Percentiles rank a stretch among this genome's conserved stretches.
phyloP scores from a whole-genome alignment of 2,329 filamentous ascomycete species.

The Colletotrichum sp. region DNA sequence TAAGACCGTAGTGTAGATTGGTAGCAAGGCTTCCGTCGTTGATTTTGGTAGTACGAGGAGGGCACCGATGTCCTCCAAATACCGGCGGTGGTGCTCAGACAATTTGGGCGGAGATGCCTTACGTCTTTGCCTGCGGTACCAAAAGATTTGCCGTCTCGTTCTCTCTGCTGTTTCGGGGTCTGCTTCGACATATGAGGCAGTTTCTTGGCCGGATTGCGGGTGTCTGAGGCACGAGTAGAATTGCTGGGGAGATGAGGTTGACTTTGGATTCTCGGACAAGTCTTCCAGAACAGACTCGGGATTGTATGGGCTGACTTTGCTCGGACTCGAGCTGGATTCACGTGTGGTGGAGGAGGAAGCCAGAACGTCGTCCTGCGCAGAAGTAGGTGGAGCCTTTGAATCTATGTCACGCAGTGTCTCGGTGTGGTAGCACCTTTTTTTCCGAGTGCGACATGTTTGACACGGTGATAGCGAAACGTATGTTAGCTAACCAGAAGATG shows the following conservation, averaged over 20 bases:
- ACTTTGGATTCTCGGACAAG: not conserved
- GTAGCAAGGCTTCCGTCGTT: constrained; percentile 20
- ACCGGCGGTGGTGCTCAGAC: constrained; percentile 9
- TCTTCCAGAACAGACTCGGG: constrained; percentile 23
- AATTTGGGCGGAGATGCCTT: not conserved
- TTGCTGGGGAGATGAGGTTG: not conserved
- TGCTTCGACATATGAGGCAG: not conserved
- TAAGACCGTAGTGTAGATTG: constrained; percentile 19
- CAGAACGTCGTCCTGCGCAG: not conserved
- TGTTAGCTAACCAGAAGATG: not conserved
- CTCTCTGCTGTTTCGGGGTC: not conserved
- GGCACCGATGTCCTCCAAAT: constrained; percentile 22
- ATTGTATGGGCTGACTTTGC: constrained; percentile 23
- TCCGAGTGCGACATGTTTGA: constrained; percentile 19
- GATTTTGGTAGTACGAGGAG: constrained; percentile 16
- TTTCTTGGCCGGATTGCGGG: not conserved
- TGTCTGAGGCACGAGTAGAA: not conserved
- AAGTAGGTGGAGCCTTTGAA: not conserved
- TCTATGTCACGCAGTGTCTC: not conserved
- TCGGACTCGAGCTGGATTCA: constrained; percentile 6
- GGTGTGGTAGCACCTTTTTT: constrained; percentile 24
- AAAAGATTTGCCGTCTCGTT: constrained; percentile 1
- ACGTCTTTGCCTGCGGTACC: constrained; percentile 22
- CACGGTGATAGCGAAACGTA: constrained; percentile 2
- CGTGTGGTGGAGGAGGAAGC: not conserved